These are phyloP conservation scores for Backusella circina DNA, from an alignment of 192 early-diverging fungal genomes.

Conservation along the genomic window DNA sequence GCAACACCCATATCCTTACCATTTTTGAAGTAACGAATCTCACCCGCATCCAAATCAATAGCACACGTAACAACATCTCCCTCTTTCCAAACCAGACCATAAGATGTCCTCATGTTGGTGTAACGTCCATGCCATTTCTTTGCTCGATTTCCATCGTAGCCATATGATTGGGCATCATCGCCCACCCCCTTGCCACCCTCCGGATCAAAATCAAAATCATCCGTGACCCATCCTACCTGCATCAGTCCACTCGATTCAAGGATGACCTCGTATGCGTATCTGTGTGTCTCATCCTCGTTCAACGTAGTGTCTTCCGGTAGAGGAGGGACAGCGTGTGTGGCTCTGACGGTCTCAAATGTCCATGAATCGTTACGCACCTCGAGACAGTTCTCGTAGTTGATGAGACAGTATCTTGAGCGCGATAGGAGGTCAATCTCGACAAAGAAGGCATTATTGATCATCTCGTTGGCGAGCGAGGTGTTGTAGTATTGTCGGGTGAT, in stretches of 20 bases:
- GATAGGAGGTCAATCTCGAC: slow-evolving; percentile 8
- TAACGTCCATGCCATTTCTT: slow-evolving; percentile 65
- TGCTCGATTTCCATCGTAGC: slow-evolving; percentile 56
- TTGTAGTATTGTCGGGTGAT: not conserved
- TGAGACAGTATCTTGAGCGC: slow-evolving; percentile 13
- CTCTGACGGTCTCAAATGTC: slow-evolving; percentile 30
- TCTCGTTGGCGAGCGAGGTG: not conserved
- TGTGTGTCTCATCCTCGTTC: not conserved
- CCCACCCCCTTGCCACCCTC: slow-evolving; percentile 70
- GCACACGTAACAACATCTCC: slow-evolving; percentile 53
- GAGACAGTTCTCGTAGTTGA: slow-evolving; percentile 16
- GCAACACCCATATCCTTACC: slow-evolving; percentile 60
- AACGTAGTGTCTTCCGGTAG: not conserved
- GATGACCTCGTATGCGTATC: slow-evolving; percentile 46
- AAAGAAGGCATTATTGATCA: not conserved
- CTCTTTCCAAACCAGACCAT: slow-evolving; percentile 42
- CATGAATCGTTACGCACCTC: slow-evolving; percentile 31
- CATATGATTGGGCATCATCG: slow-evolving; percentile 61
- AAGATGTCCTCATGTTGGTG: slow-evolving; percentile 10
- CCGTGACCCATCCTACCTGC: slow-evolving; percentile 63
- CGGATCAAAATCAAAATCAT: slow-evolving; percentile 47
- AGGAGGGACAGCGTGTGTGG: slow-evolving; percentile 15
- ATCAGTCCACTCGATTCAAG: slow-evolving; percentile 56
- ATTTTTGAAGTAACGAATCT: slow-evolving; percentile 55
- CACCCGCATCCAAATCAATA: slow-evolving; percentile 49